Base-by-base conservation (phyloP, 2,329 filamentous ascomycete species). In the Aspergillus quadrilineatus region DNA sequence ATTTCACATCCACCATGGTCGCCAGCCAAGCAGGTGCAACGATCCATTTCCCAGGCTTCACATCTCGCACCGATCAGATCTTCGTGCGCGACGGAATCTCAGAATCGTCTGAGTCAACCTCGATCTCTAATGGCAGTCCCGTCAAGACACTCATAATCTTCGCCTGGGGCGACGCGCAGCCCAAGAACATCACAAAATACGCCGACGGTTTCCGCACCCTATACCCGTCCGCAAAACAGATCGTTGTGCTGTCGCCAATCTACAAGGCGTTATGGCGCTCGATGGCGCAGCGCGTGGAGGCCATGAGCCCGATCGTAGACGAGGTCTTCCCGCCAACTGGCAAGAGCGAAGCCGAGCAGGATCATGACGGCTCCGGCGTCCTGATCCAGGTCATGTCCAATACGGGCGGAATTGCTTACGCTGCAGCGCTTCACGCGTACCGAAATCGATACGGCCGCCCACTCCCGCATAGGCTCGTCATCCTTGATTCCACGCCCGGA, bases 101-200 rank as follows among this genome's bases (percentile, higher is more conserved):
- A 22, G 22, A 22, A 22, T 22, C 22, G 2, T 3, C 22, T 2
- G 0, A 14, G 9, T 14, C 51, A 2, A 41, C 26, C 9, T 9
- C 32, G 8, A 9, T 5, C 7, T 17, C 41, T 30, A 46, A 39
- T 12, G 9, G 14, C n/a, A n/a, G 14, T 14, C 37, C 46, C 2
- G 39, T 42, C 14, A 7, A 34, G 12, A 28, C 28, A 0, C 30
- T 56, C 4, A 26, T 56, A 17, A 56, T 56, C 5, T 56, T 50
- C 32, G 41, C 29, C 47, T 56, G 53, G 53, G 53, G 53, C 8
- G 46, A 56, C 42, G 39, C 53, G 1, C 41, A 30, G 6, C 53
- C 53, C 6, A 56, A 51, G 12, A 15, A 43, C 7, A n/a, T 56
- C 30, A 26, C 36, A 14, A 56, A 56, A 34, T 56, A 56, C 32